Percentiles rank a stretch among this genome's conserved stretches.
phyloP scores from a whole-genome alignment of 2,329 filamentous ascomycete genomes.

The Neocucurbitaria cava region DNA sequence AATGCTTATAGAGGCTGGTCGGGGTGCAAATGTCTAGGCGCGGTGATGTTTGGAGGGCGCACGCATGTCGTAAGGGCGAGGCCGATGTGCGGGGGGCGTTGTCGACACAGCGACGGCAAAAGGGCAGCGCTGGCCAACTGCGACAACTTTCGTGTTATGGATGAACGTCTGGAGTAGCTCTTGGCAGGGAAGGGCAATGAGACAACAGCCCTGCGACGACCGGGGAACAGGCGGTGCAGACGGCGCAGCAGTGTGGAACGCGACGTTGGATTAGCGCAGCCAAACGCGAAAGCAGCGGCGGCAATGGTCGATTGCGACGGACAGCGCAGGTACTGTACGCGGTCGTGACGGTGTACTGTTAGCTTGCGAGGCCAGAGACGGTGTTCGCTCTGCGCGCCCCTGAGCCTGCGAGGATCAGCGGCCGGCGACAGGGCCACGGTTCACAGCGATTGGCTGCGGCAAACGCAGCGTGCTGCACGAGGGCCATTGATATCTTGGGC shows the following conservation, averaged over 20 bases:
- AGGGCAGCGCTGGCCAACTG: slow-evolving; percentile 3
- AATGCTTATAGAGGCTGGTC: slow-evolving; percentile 12
- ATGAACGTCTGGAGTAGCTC: background rate
- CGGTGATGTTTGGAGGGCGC: slow-evolving; percentile 7
- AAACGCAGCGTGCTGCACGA: slow-evolving; percentile 10
- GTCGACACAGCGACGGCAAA: slow-evolving; percentile 2
- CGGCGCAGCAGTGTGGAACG: slow-evolving; percentile 8
- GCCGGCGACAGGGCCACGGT: slow-evolving; percentile 6
- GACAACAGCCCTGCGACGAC: background rate
- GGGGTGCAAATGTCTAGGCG: slow-evolving; percentile 9
- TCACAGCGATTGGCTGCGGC: slow-evolving; percentile 18
- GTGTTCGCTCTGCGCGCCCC: slow-evolving; percentile 14
- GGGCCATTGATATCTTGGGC: background rate
- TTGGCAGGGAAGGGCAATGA: slow-evolving; percentile 5
- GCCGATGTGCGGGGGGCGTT: background rate
- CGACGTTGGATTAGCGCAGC: background rate
- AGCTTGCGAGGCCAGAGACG: too few species aligned
- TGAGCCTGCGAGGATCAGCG: slow-evolving; percentile 21
- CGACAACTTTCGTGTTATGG: slow-evolving; percentile 3
- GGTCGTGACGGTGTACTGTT: too few species aligned
- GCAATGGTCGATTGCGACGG: slow-evolving; percentile 5
- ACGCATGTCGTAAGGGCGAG: slow-evolving; percentile 20
- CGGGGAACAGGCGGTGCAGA: background rate
- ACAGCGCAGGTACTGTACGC: background rate
- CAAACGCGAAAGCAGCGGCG: background rate